These are phyloP conservation scores for Taphrina pruni DNA, from an alignment of 1,139 yeast species.

Conservation along the genomic window DNA sequence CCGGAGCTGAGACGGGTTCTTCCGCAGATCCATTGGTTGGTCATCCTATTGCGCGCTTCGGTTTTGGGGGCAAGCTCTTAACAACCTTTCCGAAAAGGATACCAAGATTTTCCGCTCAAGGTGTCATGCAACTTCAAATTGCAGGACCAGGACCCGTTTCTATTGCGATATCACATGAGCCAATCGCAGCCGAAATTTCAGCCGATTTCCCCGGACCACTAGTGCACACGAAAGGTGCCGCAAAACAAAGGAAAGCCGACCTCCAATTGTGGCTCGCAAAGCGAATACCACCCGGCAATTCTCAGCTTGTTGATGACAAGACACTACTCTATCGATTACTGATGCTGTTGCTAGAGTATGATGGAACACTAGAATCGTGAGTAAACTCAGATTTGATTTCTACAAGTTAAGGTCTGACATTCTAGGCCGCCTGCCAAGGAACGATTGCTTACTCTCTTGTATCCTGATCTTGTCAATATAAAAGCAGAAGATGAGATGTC, in stretches of 20 bases:
- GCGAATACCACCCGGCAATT: conserved; percentile 8
- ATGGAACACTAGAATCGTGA: conserved; percentile 25
- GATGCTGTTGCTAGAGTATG: conserved; percentile 15
- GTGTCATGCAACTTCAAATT: conserved; percentile 13
- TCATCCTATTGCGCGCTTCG: conserved; percentile 66
- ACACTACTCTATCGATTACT: conserved; percentile 19
- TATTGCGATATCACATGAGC: not conserved
- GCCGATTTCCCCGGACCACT: conserved; percentile 33
- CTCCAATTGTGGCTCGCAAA: conserved; percentile 19
- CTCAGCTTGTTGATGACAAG: conserved; percentile 9
- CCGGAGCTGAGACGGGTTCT: not conserved
- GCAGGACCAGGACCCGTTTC: conserved; percentile 15
- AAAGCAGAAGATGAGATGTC: conserved; percentile 19
- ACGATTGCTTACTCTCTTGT: not conserved
- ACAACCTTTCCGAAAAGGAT: conserved; percentile 55
- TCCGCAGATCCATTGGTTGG: conserved; percentile 12
- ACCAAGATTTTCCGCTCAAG: conserved; percentile 22
- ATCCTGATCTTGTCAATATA: conserved; percentile 8
- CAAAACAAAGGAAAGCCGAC: conserved; percentile 28
- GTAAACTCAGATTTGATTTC: not conserved
- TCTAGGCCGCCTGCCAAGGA: conserved; percentile 16
- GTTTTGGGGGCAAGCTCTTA: conserved; percentile 58
- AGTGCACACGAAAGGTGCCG: conserved; percentile 13
- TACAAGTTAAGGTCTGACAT: not conserved
- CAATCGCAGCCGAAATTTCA: not conserved